Percentiles rank a stretch among this genome's conserved stretches.
Evolutionary conservation across 768 basidiomycete species (phyloP).

Genomic region (Leccinum ochraceum): DNA sequence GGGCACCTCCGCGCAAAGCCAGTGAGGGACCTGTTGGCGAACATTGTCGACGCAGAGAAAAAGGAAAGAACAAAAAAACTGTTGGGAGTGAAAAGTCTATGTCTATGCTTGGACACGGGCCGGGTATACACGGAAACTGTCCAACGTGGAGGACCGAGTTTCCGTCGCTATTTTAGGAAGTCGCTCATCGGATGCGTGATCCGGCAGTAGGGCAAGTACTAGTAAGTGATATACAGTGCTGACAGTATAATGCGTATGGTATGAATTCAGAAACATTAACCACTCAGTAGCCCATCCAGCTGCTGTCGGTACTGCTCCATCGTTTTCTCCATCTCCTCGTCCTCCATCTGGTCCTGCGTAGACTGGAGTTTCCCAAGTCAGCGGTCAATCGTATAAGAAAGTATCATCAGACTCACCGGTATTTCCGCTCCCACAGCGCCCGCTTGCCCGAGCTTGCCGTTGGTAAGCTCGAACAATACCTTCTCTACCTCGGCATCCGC

Average conservation of each 20-base stretch:
- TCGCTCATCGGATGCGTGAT: not conserved
- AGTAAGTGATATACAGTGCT: too few species aligned
- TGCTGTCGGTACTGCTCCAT: conserved; percentile 92
- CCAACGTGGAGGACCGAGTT: conserved; percentile 19
- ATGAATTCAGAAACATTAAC: conserved; percentile 21
- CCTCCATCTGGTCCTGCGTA: conserved; percentile 61
- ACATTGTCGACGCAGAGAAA: conserved; percentile 46
- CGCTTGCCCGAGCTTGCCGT: conserved; percentile 91
- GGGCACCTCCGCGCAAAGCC: conserved; percentile 51
- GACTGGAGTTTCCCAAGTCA: conserved; percentile 40
- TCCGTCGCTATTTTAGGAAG: conserved; percentile 11
- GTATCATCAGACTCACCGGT: conserved; percentile 57
- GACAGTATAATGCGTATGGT: conserved; percentile 12
- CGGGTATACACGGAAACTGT: conserved; percentile 27
- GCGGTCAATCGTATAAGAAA: not conserved
- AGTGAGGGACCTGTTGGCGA: conserved; percentile 57
- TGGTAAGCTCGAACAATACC: conserved; percentile 91
- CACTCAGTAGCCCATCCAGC: conserved; percentile 80
- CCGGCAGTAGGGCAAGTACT: too few species aligned
- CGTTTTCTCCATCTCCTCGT: conserved; percentile 82
- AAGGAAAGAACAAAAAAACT: conserved; percentile 18
- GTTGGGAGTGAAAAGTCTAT: conserved; percentile 17
- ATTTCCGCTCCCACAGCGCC: conserved; percentile 69
- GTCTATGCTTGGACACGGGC: not conserved
- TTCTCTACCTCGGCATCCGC: conserved; percentile 98